Conservation (phyloP, 2,329 filamentous ascomycete species). For the Huntiella abstrusa region DNA sequence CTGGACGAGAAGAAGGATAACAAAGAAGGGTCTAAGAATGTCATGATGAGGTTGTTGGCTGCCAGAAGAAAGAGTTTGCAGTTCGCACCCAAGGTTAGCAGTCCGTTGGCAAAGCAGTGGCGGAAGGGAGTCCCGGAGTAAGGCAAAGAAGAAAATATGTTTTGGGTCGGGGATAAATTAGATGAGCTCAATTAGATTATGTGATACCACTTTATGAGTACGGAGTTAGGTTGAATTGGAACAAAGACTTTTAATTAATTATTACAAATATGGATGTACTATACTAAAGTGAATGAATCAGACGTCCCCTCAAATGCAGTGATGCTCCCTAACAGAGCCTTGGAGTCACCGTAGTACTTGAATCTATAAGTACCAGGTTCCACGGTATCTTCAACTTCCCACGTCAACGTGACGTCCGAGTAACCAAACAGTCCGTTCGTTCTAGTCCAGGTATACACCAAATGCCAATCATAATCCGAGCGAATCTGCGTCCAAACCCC, state of each 20-base stretch:
- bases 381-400: slow-evolving; percentile 39
- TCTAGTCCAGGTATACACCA: slow-evolving; percentile 64
- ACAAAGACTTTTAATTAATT: not conserved
- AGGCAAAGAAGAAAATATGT: not conserved
- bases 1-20: slow-evolving; percentile 11
- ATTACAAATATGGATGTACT: not conserved
- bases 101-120: slow-evolving; percentile 46
- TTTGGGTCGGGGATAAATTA: not conserved
- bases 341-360: slow-evolving; percentile 71
- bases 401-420: slow-evolving; percentile 56
- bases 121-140: slow-evolving; percentile 14
- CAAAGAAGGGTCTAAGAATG: slow-evolving; percentile 32
- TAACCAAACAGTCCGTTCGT: slow-evolving; percentile 51
- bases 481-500: slow-evolving; percentile 49
- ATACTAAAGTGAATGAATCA: slow-evolving; percentile 15
- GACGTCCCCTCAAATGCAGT: slow-evolving; percentile 52
- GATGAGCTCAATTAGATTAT: not conserved
- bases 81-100: slow-evolving; percentile 56
- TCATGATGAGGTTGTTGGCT: slow-evolving; percentile 46
- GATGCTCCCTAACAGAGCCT: slow-evolving; percentile 39
- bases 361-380: slow-evolving; percentile 54
- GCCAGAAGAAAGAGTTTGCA: slow-evolving; percentile 60
- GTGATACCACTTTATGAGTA: not conserved
- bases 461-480: slow-evolving; percentile 65
- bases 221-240: not conserved